phyloP scores from a whole-genome alignment of 1,284 basidiomycete species.

The Malassezia slooffiae region DNA sequence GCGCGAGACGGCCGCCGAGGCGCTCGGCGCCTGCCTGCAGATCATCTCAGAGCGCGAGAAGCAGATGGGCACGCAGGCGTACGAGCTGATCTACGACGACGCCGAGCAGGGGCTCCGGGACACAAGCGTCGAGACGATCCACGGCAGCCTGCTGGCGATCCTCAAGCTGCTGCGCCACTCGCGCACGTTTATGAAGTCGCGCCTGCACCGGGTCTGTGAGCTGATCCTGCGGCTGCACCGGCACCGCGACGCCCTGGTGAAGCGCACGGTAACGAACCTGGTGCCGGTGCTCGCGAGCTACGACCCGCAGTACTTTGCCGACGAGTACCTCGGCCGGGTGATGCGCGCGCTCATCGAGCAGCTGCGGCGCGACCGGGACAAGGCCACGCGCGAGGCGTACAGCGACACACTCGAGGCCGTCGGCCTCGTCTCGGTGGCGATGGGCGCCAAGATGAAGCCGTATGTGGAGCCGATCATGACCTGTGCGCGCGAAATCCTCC shows the following conservation, averaged over 20 bases:
- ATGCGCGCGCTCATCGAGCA: slow-evolving; percentile 32
- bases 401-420: slow-evolving; percentile 72
- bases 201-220: slow-evolving; percentile 77
- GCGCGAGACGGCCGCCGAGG: slow-evolving; percentile 42
- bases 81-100: slow-evolving; percentile 57
- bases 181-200: slow-evolving; percentile 89
- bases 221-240: slow-evolving; percentile 84
- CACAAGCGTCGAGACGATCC: slow-evolving; percentile 70
- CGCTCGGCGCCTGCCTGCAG: slow-evolving; percentile 43
- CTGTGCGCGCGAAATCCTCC: slow-evolving; percentile 77
- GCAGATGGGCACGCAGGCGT: slow-evolving; percentile 43
- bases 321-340: slow-evolving; percentile 39
- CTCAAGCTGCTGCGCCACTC: slow-evolving; percentile 83
- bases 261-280: slow-evolving; percentile 50
- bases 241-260: slow-evolving; percentile 75
- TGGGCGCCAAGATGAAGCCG: slow-evolving; percentile 86
- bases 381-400: slow-evolving; percentile 27
- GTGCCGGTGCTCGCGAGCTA: slow-evolving; percentile 41
- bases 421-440: slow-evolving; percentile 82
- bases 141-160: slow-evolving; percentile 84
- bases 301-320: slow-evolving; percentile 42
- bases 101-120: slow-evolving; percentile 75
- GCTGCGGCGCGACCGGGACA: slow-evolving; percentile 33
- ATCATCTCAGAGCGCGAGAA: slow-evolving; percentile 41
- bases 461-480: slow-evolving; percentile 86